These are phyloP conservation scores for Aureobasidium sp. DNA, from an alignment of 2,329 filamentous ascomycete species.

Conservation along the genomic window DNA sequence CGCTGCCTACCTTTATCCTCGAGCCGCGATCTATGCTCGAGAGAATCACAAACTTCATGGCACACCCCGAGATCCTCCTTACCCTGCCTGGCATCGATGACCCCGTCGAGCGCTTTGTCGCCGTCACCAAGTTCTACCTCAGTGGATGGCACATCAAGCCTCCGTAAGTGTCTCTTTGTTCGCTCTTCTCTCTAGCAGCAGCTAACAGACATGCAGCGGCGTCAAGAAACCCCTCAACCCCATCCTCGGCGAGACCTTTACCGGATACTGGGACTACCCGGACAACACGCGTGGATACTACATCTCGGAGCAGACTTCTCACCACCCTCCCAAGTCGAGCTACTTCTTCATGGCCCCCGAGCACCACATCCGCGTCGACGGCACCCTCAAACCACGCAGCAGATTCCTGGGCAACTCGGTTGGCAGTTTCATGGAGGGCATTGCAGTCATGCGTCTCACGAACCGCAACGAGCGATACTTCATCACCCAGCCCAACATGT, in stretches of 20 bases:
- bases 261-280: conserved; percentile 81
- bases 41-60: conserved; percentile 99
- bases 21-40: conserved; percentile 97
- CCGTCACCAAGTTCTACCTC: conserved; percentile 95
- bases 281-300: conserved; percentile 86
- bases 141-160: conserved; percentile 99
- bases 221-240: conserved; percentile 98
- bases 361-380: conserved; percentile 89
- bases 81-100: conserved; percentile 83
- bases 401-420: conserved; percentile 96
- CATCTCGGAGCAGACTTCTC: conserved; percentile 93
- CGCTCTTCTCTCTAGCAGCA: neutral
- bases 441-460: conserved; percentile 73
- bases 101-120: conserved; percentile 79
- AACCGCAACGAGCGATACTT: conserved; percentile 89
- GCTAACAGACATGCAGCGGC: conserved; percentile 48
- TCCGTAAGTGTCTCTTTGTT: conserved; percentile 55
- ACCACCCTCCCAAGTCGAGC: conserved; percentile 96
- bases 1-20: conserved; percentile 93
- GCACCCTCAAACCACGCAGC: conserved; percentile 87
- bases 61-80: conserved; percentile 90
- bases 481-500: conserved; percentile 97
- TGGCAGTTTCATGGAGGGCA: conserved; percentile 96
- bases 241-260: conserved; percentile 88
- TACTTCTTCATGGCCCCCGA: conserved; percentile 98